A percentile compares a stretch with the other conserved stretches of the same genome.
Conservation (phyloP, 495 filamentous ascomycete species). For the Pyrenula aspistea region DNA sequence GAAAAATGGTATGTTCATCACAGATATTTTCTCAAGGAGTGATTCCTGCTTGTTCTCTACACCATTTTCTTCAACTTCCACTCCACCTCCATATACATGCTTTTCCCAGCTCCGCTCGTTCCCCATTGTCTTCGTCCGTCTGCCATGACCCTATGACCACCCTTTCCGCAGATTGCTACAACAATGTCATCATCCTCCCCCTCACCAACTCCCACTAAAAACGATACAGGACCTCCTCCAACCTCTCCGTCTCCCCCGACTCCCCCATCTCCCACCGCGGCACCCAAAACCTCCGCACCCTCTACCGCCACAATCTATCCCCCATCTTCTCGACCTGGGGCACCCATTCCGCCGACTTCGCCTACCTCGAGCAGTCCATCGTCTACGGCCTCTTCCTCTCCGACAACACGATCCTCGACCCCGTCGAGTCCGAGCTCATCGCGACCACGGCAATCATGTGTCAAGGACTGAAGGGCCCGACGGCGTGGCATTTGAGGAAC, state of each 20-base stretch:
- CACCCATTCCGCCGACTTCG: neutral
- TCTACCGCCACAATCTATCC: neutral
- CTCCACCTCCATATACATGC: too few relatives aligned
- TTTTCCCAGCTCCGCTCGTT: too few relatives aligned
- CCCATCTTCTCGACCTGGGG: slow-evolving; percentile 1
- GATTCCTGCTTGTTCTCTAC: neutral
- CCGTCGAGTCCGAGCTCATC: slow-evolving; percentile 42
- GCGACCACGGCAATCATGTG: slow-evolving; percentile 46
- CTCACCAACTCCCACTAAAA: too few relatives aligned
- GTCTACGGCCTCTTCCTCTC: slow-evolving; percentile 47
- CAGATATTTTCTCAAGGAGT: neutral
- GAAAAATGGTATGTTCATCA: neutral
- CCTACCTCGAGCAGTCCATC: slow-evolving; percentile 13
- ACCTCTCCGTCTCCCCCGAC: too few relatives aligned
- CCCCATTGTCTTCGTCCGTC: too few relatives aligned
- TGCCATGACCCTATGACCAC: too few relatives aligned
- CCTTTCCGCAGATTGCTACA: too few relatives aligned
- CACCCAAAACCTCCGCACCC: neutral
- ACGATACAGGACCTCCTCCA: too few relatives aligned
- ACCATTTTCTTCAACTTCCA: too few relatives aligned
- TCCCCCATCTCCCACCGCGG: neutral
- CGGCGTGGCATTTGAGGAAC: slow-evolving; percentile 46
- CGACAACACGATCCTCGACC: slow-evolving; percentile 38
- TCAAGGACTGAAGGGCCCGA: slow-evolving; percentile 39
- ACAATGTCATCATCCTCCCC: too few relatives aligned